Evolutionary conservation across 768 basidiomycete species (phyloP).

Genomic region (Pleurotus citrinopileatus): DNA sequence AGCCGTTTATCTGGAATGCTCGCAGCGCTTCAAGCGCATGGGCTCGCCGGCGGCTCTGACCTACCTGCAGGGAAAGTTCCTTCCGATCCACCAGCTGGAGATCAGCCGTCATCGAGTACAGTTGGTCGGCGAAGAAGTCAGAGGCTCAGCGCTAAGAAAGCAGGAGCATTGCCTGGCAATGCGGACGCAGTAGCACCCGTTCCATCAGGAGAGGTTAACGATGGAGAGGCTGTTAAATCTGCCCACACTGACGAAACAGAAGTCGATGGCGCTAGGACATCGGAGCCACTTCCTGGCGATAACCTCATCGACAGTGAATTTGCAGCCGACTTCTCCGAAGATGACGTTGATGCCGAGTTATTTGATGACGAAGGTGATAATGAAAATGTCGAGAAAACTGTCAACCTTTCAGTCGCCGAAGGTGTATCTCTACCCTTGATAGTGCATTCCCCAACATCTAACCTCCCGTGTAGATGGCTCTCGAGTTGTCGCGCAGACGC

Average conservation of each 20-base stretch:
- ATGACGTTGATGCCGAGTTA: conserved; percentile 82
- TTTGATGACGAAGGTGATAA: conserved; percentile 85
- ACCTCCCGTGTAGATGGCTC: conserved; percentile 66
- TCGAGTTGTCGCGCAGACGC: conserved; percentile 94
- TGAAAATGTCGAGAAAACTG: conserved; percentile 75
- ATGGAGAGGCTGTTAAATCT: neutral
- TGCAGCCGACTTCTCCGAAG: conserved; percentile 77
- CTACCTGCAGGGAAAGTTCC: conserved; percentile 16
- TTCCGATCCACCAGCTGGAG: conserved; percentile 36
- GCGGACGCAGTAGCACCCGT: conserved; percentile 1
- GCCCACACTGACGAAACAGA: conserved; percentile 12
- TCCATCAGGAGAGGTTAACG: neutral
- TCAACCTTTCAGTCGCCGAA: conserved; percentile 79
- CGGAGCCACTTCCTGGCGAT: conserved; percentile 51
- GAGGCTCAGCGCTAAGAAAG: conserved; percentile 72
- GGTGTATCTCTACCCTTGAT: conserved; percentile 41
- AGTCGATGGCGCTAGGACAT: conserved; percentile 21
- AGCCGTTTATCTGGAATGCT: conserved; percentile 85
- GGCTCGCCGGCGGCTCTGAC: conserved; percentile 45
- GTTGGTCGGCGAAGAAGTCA: conserved; percentile 75
- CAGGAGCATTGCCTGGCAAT: conserved; percentile 18
- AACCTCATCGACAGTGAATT: conserved; percentile 62
- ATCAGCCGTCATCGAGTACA: conserved; percentile 31
- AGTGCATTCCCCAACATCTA: conserved; percentile 8
- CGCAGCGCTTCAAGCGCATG: conserved; percentile 81